phyloP scores from a whole-genome alignment of 208 protist genomes.

The Jaenimonas drosophilae region DNA sequence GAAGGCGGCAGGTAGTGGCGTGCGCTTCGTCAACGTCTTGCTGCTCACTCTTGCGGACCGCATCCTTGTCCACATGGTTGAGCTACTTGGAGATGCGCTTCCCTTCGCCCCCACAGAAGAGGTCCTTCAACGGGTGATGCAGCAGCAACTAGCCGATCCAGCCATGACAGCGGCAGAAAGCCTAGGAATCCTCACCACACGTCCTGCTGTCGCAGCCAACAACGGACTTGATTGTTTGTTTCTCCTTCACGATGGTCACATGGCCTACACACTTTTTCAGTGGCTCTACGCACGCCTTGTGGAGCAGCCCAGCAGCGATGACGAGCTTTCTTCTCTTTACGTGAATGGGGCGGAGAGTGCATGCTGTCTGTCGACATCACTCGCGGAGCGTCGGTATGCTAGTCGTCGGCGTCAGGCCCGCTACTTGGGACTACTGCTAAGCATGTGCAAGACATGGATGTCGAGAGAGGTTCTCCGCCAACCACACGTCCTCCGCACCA shows the following conservation, averaged over 20 bases:
- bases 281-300: slow-evolving; percentile 1
- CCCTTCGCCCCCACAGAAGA: too few species aligned
- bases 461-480: background rate
- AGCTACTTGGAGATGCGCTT: too few species aligned
- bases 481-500: slow-evolving; percentile 1
- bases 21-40: too few species aligned
- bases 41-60: too few species aligned
- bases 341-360: background rate
- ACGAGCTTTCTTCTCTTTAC: background rate
- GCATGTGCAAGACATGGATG: slow-evolving; percentile 1
- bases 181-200: too few species aligned
- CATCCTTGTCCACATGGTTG: too few species aligned
- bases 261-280: slow-evolving; percentile 3
- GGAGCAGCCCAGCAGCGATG: background rate
- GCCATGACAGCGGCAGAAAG: too few species aligned
- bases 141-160: too few species aligned
- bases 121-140: too few species aligned
- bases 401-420: background rate
- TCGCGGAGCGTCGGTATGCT: too few species aligned
- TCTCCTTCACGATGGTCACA: background rate
- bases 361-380: background rate
- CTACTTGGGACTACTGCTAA: background rate
- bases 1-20: too few species aligned
- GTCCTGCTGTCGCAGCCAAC: too few species aligned
- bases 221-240: background rate